Percentiles rank a stretch among this genome's conserved stretches.
These are phyloP conservation scores for Pleurotus ostreatus DNA, from an alignment of 768 basidiomycete species.

Conservation along the genomic window DNA sequence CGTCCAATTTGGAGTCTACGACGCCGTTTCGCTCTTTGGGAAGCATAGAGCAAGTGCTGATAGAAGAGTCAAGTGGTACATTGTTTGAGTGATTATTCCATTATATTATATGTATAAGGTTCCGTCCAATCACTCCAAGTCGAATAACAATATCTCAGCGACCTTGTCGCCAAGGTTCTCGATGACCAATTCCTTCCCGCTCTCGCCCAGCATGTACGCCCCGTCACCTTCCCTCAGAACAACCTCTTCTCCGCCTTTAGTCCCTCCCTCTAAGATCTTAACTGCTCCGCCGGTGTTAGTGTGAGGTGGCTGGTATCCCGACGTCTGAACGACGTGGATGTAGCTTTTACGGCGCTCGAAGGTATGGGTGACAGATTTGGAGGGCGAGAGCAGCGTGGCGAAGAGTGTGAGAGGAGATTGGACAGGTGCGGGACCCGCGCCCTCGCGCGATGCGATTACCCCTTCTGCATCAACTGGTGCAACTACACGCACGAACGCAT, in stretches of 20 bases:
- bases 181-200: conserved; percentile 33
- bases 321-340: conserved; percentile 81
- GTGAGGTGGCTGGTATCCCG: conserved; percentile 62
- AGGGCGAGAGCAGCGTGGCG: conserved; percentile 56
- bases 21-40: too few relatives aligned
- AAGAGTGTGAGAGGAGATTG: conserved; percentile 66
- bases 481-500: conserved; percentile 70
- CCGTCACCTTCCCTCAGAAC: conserved; percentile 86
- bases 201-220: conserved; percentile 59
- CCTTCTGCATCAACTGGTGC: conserved; percentile 62
- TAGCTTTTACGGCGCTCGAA: conserved; percentile 58
- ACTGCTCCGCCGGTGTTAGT: conserved; percentile 49
- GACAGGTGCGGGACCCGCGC: conserved; percentile 76
- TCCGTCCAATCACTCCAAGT: conserved; percentile 45
- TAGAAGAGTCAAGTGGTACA: too few relatives aligned
- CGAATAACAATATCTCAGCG: conserved; percentile 80
- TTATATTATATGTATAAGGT: too few relatives aligned
- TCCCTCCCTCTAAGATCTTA: conserved; percentile 37
- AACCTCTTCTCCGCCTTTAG: conserved; percentile 34
- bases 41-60: too few relatives aligned
- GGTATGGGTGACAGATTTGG: conserved; percentile 10
- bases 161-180: conserved; percentile 62
- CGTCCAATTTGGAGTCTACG: too few relatives aligned
- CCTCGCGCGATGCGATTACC: conserved; percentile 59
- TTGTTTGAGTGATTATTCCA: too few relatives aligned